Evolutionary conservation across 164 flowering plant species (phyloP), one percentile per base, ranked within the genome.

Genomic region (Aristolochia contorta): DNA sequence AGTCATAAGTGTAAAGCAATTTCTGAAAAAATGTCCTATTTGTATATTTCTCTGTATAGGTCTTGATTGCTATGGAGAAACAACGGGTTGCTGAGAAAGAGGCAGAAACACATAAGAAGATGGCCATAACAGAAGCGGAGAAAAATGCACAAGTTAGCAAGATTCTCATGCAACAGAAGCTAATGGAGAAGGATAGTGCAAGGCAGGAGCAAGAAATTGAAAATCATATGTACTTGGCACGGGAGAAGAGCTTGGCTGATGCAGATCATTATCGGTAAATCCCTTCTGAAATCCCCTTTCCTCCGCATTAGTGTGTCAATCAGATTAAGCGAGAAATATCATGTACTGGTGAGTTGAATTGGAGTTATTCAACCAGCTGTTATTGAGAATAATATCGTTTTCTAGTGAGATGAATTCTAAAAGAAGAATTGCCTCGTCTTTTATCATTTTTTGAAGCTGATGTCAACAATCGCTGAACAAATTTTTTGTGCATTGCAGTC

Each of bases 41-140:
- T 37, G 43, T 3, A 10, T 6, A 10, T 4, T 37, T 37, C 10
- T 53, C 25, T 49, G 27, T 59, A 33, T 65, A 89, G 98, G 98
- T 85, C 43, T 71, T 93, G 63, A 90, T 93, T 74, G 82, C 94
- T 47, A 52, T 90, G 16, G 97, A 92, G 86, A 84, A 64, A 65
- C 98, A 92, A 66, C 82, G 69, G 67, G 97, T 93, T 2, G 79
- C 79, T 45, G 98, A 93, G 79, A 93, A 87, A 67, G 98, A 93
- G 73, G 91, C 96, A 7, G 98, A 93, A 75, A 87, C 96, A 47
- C 71, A 68, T 57, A 90, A 87, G 79, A 93, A 87, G 77, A 83
- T 93, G 67, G 98, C 98, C 48, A 80, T 93, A 60, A 82, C 87
- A 66, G 98, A 87, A 70, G 97, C 97, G 21, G 91, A 90, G 78